Evolutionary conservation across 75 land plant species (phyloP), one percentile per base, ranked within the genome.

Genomic region (Gnetum montanum): DNA sequence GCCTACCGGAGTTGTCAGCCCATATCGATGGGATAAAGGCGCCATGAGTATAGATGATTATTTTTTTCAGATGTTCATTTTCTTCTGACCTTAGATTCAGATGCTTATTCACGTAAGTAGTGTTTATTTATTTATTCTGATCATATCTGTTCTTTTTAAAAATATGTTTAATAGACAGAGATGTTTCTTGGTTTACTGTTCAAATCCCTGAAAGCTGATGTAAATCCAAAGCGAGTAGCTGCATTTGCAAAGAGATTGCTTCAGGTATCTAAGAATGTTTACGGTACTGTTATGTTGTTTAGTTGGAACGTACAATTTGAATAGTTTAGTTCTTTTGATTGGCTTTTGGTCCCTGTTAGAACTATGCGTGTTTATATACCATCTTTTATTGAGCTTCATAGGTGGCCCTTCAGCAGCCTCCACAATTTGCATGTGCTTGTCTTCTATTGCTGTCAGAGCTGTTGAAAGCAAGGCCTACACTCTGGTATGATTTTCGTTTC

Each of bases 361-460:
- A n/a, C 3, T 20, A 25, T 1, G 25, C 8, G 19, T 7, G 15
- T 18, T 24, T 60, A 49, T 29, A 30, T 3, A 28, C 57, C 8
- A 16, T 48, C 1, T 26, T 47, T 28, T 28, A 12, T 11, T 5
- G 41, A 43, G 12, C 22, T 30, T 16, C 33, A 53, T 74, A 95
- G 99, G 92, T 95, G 23, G 88, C 88, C 5, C 77, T 95, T 51
- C 99, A 90, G 43, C 88, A 81, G 31, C 90, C 96, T 2, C 84
- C 96, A 24, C 91, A 95, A 50, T 82, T 81, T 76, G 99, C 90
- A 4, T 95, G 99, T 72, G 99, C 81, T 12, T 86, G 85, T 59
- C 88, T 95, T 27, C 70, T 90, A 43, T 69, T 95, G 18, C 61
- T 95, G 31, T 95, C 99, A 35, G 96, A 90, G 64, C 75, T 90